Conservation (phyloP, 2,329 filamentous ascomycete genomes). For the Talaromyces amestolkiae region DNA sequence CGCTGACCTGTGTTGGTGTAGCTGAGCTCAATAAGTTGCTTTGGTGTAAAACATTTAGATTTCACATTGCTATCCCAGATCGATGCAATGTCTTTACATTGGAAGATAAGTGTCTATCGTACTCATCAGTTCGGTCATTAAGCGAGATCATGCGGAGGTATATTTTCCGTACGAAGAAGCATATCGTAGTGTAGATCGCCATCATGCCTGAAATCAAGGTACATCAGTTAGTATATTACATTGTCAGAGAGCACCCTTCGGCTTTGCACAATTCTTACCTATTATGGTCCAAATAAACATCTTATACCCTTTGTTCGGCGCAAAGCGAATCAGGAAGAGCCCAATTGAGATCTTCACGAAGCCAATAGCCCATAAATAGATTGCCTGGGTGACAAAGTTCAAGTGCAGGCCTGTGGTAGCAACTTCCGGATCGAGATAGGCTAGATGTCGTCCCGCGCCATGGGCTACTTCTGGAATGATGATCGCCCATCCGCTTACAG, state of each 20-base stretch:
- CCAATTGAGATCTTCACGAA: background rate
- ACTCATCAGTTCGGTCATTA: conserved; percentile 3
- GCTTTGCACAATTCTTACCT: background rate
- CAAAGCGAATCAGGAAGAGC: background rate
- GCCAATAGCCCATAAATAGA: conserved; percentile 43
- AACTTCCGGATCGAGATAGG: conserved; percentile 40
- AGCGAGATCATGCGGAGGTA: background rate
- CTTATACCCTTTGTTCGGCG: background rate
- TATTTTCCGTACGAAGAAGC: background rate
- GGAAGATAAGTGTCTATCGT: conserved; percentile 48
- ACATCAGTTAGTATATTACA: background rate
- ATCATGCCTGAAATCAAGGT: background rate
- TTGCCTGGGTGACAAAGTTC: conserved; percentile 46
- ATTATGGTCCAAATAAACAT: background rate
- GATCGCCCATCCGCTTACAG: conserved; percentile 41
- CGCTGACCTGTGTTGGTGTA: conserved; percentile 41
- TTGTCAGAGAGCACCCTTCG: background rate
- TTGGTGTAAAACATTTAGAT: conserved; percentile 43
- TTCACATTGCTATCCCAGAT: conserved; percentile 46
- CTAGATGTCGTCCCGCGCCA: conserved; percentile 49
- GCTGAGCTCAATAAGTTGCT: conserved; percentile 43
- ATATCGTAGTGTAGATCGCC: background rate
- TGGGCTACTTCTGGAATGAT: conserved; percentile 43
- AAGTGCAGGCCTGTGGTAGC: conserved; percentile 41
- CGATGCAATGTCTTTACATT: conserved; percentile 48